Conservation (phyloP, 352 stramenopile species). For the Globisporangium uncinulatum region DNA sequence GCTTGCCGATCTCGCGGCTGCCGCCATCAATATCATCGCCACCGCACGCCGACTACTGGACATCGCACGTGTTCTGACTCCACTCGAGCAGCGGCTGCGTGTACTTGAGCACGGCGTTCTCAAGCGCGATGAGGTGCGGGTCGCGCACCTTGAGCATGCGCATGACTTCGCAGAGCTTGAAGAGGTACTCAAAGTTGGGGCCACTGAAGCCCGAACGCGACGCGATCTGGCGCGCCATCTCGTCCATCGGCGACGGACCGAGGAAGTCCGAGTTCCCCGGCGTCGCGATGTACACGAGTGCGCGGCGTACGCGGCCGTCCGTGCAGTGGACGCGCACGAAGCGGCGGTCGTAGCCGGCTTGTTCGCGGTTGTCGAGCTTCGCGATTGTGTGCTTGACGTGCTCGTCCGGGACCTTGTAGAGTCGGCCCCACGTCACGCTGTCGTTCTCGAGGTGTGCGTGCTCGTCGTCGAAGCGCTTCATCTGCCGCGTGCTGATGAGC, state of each 20-base stretch:
- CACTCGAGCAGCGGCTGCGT: constrained; percentile 1
- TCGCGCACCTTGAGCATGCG: constrained; percentile 65
- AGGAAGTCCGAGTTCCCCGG: constrained; percentile 82
- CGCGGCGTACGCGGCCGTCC: constrained; percentile 55
- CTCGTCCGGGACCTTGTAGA: constrained; percentile 82
- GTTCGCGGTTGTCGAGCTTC: constrained; percentile 81
- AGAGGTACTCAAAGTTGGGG: constrained; percentile 83
- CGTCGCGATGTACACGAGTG: constrained; percentile 83
- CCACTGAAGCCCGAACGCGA: constrained; percentile 64
- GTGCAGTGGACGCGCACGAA: constrained; percentile 74
- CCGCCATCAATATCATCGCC: too few species aligned
- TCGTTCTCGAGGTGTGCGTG: constrained; percentile 56
- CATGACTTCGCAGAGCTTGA: constrained; percentile 79
- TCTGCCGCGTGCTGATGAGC: constrained; percentile 74
- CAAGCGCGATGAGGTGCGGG: constrained; percentile 65
- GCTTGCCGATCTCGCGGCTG: too few species aligned
- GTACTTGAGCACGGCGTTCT: constrained; percentile 63
- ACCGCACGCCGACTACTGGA: background rate
- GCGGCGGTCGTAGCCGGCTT: constrained; percentile 77
- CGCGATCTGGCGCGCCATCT: constrained; percentile 79
- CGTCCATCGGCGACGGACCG: constrained; percentile 54
- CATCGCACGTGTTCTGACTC: constrained; percentile 4
- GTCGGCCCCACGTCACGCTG: constrained; percentile 75
- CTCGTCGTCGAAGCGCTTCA: constrained; percentile 69
- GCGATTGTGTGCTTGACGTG: constrained; percentile 69